phyloP scores from a whole-genome alignment of 805 yeast species.

The Torulaspora maleeae region DNA sequence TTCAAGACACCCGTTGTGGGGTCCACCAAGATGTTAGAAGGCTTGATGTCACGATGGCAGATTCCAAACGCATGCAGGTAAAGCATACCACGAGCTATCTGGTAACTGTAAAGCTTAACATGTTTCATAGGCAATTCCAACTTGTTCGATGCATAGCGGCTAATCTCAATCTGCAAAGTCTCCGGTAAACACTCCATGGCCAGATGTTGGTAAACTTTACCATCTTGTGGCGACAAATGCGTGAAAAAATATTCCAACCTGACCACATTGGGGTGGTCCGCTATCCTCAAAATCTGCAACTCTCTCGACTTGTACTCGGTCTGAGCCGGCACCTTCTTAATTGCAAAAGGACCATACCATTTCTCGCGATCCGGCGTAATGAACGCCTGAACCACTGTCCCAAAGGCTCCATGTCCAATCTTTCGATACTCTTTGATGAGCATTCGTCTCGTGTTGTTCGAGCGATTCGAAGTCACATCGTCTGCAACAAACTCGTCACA shows the following conservation, averaged over 20 bases:
- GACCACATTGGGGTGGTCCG: conserved; percentile 77
- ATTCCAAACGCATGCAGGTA: conserved; percentile 76
- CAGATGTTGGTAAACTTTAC: conserved; percentile 67
- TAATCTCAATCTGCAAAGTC: conserved; percentile 70
- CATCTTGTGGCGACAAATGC: conserved; percentile 57
- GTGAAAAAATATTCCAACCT: conserved; percentile 66
- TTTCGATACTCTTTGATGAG: conserved; percentile 63
- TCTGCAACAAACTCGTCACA: conserved; percentile 47
- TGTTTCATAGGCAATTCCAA: conserved; percentile 65
- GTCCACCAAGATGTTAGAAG: conserved; percentile 74
- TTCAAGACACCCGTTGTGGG: conserved; percentile 62
- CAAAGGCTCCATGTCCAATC: conserved; percentile 85
- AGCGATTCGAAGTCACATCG: conserved; percentile 58
- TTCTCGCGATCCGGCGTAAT: conserved; percentile 39
- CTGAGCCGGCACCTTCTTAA: conserved; percentile 80
- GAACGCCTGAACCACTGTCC: conserved; percentile 76
- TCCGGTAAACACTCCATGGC: conserved; percentile 88
- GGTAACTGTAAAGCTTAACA: conserved; percentile 72
- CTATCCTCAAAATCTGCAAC: conserved; percentile 66
- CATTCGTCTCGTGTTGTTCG: conserved; percentile 55
- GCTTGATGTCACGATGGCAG: conserved; percentile 81
- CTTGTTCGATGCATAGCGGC: conserved; percentile 57
- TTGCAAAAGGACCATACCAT: conserved; percentile 80
- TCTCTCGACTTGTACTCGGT: conserved; percentile 83
- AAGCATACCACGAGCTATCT: conserved; percentile 77